These are phyloP conservation scores for Phytophthora ohioensis DNA, from an alignment of 352 stramenopile species.

Conservation along the genomic window DNA sequence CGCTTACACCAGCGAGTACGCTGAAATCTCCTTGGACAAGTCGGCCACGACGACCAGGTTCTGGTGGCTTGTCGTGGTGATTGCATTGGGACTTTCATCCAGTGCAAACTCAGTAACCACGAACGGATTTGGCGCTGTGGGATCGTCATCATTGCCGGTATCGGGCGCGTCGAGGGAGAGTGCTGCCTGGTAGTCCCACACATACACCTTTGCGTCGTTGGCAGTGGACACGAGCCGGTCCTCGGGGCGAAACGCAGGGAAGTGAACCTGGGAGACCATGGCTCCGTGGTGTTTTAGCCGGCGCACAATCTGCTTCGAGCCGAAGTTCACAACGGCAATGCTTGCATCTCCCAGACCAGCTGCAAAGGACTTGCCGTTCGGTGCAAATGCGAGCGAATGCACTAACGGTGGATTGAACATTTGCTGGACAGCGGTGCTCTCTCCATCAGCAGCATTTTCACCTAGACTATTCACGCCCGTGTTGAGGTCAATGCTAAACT, in stretches of 20 bases:
- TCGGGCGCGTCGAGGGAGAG: slow-evolving; percentile 34
- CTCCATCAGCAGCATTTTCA: background rate
- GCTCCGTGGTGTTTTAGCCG: slow-evolving; percentile 63
- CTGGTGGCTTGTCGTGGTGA: slow-evolving; percentile 60
- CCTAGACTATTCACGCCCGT: slow-evolving; percentile 50
- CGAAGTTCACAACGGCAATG: slow-evolving; percentile 73
- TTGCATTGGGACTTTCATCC: slow-evolving; percentile 59
- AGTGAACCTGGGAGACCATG: slow-evolving; percentile 71
- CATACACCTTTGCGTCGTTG: slow-evolving; percentile 73
- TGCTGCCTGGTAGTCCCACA: slow-evolving; percentile 67
- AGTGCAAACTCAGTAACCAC: slow-evolving; percentile 62
- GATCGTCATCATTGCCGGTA: slow-evolving; percentile 20
- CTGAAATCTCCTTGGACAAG: slow-evolving; percentile 55
- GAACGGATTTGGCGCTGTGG: slow-evolving; percentile 35
- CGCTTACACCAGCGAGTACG: slow-evolving; percentile 54
- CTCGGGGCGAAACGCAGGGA: slow-evolving; percentile 54
- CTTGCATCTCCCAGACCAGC: slow-evolving; percentile 70
- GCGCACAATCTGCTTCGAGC: slow-evolving; percentile 57
- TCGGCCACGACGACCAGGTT: slow-evolving; percentile 65
- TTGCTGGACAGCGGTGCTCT: slow-evolving; percentile 45
- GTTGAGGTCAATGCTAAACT: slow-evolving; percentile 78
- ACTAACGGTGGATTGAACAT: slow-evolving; percentile 84
- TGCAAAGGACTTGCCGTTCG: slow-evolving; percentile 70
- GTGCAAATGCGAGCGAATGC: slow-evolving; percentile 68
- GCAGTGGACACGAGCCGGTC: slow-evolving; percentile 69